A percentile compares a stretch with the other conserved stretches of the same genome.
Conservation (phyloP, 345 rosid genomes). For the Viola odorata region DNA sequence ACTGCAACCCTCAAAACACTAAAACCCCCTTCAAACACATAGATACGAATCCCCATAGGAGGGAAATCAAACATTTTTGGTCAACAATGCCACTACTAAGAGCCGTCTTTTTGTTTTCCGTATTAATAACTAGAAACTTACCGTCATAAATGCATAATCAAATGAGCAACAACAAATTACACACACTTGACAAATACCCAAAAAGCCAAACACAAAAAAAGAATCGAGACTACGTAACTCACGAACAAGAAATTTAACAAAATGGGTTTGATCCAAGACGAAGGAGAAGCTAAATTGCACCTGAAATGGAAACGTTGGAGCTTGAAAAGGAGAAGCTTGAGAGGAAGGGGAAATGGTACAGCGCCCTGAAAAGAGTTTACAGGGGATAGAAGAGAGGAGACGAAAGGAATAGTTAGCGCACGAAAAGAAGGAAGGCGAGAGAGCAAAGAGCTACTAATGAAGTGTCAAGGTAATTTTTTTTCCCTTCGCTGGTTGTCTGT, state of each 20-base stretch:
- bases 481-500: no score
- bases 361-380: constrained; percentile 4
- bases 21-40: constrained; percentile 3
- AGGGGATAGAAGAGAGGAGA: neutral
- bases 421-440: neutral
- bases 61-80: constrained; percentile 8
- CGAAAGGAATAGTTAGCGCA: constrained; percentile 11
- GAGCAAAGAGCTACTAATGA: neutral
- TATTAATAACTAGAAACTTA: neutral
- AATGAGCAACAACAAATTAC: constrained; percentile 1
- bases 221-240: no score
- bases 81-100: constrained; percentile 11
- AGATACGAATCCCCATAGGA: constrained; percentile 7
- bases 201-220: neutral
- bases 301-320: constrained; percentile 23
- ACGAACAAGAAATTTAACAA: neutral
- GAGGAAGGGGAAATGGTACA: constrained; percentile 9
- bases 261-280: constrained; percentile 10
- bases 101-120: neutral
- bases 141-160: constrained; percentile 16
- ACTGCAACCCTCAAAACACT: constrained; percentile 4
- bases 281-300: constrained; percentile 12
- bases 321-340: constrained; percentile 1
- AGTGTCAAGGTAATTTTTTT: no score
- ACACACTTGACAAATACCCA: neutral